Evolutionary conservation across 2,329 filamentous ascomycete genomes (phyloP), one percentile per base, ranked within the genome.

Genomic region (Mycosphaerella arachidis): DNA sequence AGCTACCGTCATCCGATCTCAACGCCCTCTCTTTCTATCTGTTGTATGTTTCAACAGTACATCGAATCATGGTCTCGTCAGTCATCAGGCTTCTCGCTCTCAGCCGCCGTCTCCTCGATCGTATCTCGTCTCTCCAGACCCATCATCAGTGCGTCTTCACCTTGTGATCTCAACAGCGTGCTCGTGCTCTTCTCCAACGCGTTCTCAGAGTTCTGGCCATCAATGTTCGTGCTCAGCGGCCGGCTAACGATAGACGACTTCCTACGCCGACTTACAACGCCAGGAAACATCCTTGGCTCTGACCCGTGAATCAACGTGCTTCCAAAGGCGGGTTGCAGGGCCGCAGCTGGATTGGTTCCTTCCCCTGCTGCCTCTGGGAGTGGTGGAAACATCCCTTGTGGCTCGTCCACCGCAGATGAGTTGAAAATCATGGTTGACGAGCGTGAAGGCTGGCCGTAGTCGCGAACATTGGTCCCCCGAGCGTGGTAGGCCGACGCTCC

Each of bases 201-300:
- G 48, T 63, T 58, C 51, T 59, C 50, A 54, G 48, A 27, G 31
- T 51, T 20, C 33, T 55, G 18, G 37, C 27, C 56, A 45, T 57
- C 55, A 24, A 58, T 27, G 30, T 56, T 30, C 35, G 54, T 30
- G 20, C 56, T 58, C n/a, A 52, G 48, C 6, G 59, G 53, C 8
- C 57, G 57, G 29, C 50, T 35, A 12, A 60, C 56, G 33, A 66
- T 52, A 30, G 63, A 66, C 37, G 62, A 65, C 57, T 72, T 72
- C 46, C 75, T 71, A 20, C 77, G 70, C 37, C 74, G 71, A 55
- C 76, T 78, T 10, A 91, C 81, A 33, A 92, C 82, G 0, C 89
- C 89, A 0, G 89, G 89, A 65, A 91, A 89, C 63, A 91, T 85
- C 63, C 81, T 82, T 10, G 88, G 89, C 72, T 91, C 88, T 53